These are phyloP conservation scores for Magnusiomyces suaveolens DNA, from an alignment of 1,139 yeast species.

Conservation along the genomic window DNA sequence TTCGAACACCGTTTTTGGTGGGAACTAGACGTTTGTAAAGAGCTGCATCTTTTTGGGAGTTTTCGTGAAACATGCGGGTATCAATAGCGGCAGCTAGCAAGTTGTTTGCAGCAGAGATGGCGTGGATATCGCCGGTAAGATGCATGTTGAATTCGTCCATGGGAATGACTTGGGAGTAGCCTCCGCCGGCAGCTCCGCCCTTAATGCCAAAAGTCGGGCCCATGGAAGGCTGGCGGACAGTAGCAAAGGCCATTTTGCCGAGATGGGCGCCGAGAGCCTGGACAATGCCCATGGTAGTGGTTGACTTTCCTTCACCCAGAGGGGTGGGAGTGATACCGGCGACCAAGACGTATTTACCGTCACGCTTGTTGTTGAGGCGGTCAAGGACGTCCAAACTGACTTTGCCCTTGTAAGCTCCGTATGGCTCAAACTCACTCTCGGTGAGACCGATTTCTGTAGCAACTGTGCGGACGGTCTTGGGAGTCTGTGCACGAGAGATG, in stretches of 20 bases:
- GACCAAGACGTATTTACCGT: constrained; percentile 87
- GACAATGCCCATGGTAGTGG: constrained; percentile 93
- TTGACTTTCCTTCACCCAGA: constrained; percentile 95
- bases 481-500: constrained; percentile 81
- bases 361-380: constrained; percentile 54
- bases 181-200: constrained; percentile 99
- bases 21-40: constrained; percentile 85
- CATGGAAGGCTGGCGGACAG: constrained; percentile 97
- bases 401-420: constrained; percentile 89
- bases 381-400: constrained; percentile 66
- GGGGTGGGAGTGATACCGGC: constrained; percentile 99
- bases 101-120: constrained; percentile 91
- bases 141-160: constrained; percentile 99
- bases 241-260: constrained; percentile 80
- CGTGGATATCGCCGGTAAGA: constrained; percentile 96
- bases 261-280: constrained; percentile 94
- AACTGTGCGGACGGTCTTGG: constrained; percentile 71
- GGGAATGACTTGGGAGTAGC: constrained; percentile 95
- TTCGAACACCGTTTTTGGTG: constrained; percentile 69
- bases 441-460: constrained; percentile 80
- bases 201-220: constrained; percentile 98
- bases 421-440: constrained; percentile 78
- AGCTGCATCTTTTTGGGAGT: constrained; percentile 79
- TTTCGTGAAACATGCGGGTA: constrained; percentile 95
- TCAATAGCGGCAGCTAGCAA: constrained; percentile 95